Evolutionary conservation across 2,329 filamentous ascomycete species (phyloP).

Genomic region (Pezicula radicicola): DNA sequence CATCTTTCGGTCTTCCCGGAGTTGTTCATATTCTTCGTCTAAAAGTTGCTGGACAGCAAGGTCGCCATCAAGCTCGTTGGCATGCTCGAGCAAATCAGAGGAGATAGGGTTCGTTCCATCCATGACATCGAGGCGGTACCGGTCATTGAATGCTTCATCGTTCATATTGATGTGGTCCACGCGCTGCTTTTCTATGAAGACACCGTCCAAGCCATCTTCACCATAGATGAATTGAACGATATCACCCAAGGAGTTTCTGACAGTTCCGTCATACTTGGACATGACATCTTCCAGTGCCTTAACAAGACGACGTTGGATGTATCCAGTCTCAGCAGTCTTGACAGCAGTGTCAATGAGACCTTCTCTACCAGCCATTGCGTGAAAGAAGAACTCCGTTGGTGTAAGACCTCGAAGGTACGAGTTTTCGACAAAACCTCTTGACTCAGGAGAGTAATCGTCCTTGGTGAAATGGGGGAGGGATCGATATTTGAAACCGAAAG

Average conservation of each 20-base stretch:
- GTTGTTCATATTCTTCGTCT: conserved; percentile 82
- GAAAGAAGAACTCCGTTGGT: conserved; percentile 97
- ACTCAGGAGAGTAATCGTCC: conserved; percentile 97
- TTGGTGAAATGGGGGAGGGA: conserved; percentile 98
- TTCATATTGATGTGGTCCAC: conserved; percentile 85
- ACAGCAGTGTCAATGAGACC: conserved; percentile 99
- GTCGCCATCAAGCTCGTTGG: conserved; percentile 82
- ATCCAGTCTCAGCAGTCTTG: conserved; percentile 98
- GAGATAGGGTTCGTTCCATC: conserved; percentile 52
- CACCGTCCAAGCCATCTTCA: conserved; percentile 93
- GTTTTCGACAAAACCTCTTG: conserved; percentile 97
- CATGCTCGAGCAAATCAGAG: conserved; percentile 79
- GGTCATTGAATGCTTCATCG: conserved; percentile 71
- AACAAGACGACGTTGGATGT: conserved; percentile 96
- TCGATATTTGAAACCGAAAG: conserved; percentile 98
- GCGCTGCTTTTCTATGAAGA: conserved; percentile 88
- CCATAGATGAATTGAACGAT: conserved; percentile 97
- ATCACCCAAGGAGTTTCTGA: conserved; percentile 94
- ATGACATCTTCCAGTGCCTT: conserved; percentile 98
- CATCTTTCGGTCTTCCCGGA: conserved; percentile 70
- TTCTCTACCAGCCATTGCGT: conserved; percentile 99
- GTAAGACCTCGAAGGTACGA: conserved; percentile 95
- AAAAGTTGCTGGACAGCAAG: conserved; percentile 82
- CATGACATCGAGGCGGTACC: conserved; percentile 87
- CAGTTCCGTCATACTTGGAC: conserved; percentile 95